phyloP scores from a whole-genome alignment of 495 filamentous ascomycete genomes.

The Neurospora intermedia region DNA sequence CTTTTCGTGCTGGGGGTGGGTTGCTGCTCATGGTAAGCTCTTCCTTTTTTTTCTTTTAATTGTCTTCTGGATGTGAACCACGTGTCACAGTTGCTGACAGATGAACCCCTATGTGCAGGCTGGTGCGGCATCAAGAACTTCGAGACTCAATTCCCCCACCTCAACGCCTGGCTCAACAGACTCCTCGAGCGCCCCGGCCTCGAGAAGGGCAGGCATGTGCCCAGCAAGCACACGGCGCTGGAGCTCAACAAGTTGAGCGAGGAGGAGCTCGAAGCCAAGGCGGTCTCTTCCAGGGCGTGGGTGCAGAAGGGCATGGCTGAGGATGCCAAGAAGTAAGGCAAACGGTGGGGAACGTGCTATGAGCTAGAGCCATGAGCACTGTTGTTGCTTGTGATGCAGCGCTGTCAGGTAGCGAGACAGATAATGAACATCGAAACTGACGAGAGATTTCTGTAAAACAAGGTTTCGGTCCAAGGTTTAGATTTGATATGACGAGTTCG shows the following conservation, averaged over 20 bases:
- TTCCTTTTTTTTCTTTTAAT: neutral
- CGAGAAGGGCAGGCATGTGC: conserved; percentile 73
- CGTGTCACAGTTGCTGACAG: neutral
- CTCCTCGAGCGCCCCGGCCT: conserved; percentile 56
- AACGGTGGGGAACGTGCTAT: neutral
- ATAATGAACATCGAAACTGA: neutral
- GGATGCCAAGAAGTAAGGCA: conserved; percentile 49
- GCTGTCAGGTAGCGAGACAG: neutral
- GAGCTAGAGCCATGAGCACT: neutral
- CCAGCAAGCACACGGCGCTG: conserved; percentile 52
- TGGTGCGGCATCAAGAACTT: conserved; percentile 68
- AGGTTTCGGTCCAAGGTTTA: neutral
- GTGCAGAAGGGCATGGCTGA: conserved; percentile 53
- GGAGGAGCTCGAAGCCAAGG: conserved; percentile 38
- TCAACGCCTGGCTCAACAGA: conserved; percentile 55
- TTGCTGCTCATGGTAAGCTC: conserved; percentile 34
- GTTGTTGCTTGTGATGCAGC: neutral
- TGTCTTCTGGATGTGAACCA: neutral
- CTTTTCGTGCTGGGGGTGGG: conserved; percentile 72
- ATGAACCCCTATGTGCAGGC: conserved; percentile 17
- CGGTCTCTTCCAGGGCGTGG: conserved; percentile 43
- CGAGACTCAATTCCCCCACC: conserved; percentile 50
- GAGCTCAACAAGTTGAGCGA: conserved; percentile 29
- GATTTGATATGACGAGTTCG: neutral
- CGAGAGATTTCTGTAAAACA: neutral